phyloP scores from a whole-genome alignment of 2,329 filamentous ascomycete genomes.

The Talaromyces amestolkiae region DNA sequence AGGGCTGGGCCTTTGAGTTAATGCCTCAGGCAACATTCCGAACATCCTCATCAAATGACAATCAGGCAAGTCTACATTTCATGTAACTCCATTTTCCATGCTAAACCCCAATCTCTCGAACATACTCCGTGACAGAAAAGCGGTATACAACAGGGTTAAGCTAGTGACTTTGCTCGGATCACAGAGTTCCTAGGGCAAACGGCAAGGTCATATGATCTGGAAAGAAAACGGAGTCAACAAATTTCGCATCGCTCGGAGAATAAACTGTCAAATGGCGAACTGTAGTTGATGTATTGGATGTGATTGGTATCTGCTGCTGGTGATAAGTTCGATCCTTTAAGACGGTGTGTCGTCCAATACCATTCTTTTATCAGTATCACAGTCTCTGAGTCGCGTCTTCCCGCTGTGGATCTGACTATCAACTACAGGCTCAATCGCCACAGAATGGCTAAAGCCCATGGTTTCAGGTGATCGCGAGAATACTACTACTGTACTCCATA shows the following conservation, averaged over 20 bases:
- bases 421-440: not conserved
- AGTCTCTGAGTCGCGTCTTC: not conserved
- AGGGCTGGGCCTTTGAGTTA: not conserved
- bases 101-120: not conserved
- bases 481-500: not conserved
- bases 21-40: constrained; percentile 11
- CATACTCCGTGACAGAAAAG: not conserved
- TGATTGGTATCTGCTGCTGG: not conserved
- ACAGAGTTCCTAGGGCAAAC: constrained; percentile 6
- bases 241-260: not conserved
- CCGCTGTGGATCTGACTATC: not conserved
- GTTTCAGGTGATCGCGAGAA: not conserved
- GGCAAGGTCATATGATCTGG: constrained; percentile 1
- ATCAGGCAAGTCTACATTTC: not conserved
- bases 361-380: not conserved
- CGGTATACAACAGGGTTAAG: not conserved
- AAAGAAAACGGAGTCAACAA: not conserved
- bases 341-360: not conserved
- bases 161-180: not conserved
- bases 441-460: not conserved
- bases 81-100: not conserved
- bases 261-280: not conserved
- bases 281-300: not conserved
- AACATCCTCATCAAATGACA: not conserved
- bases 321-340: not conserved